Conservation (phyloP, 306 rosid genomes). For the Ammopiptanthus mongolicus region DNA sequence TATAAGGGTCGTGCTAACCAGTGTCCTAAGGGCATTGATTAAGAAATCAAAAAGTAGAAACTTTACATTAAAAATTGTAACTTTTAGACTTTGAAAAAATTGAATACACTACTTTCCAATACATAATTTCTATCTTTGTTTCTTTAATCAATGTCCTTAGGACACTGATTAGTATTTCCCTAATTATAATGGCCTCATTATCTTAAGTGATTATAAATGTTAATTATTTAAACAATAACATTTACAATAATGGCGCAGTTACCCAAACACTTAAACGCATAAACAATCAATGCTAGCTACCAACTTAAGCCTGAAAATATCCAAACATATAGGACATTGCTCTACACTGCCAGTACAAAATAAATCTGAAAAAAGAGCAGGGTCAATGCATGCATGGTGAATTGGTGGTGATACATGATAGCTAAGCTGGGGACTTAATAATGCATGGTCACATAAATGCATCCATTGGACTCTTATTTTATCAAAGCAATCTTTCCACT, state of each 20-base stretch:
- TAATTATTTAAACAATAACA: too few species aligned
- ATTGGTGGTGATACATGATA: not conserved
- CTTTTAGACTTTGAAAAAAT: too few species aligned
- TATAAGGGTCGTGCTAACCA: too few species aligned
- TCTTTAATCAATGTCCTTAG: too few species aligned
- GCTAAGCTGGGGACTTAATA: not conserved
- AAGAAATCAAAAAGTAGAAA: too few species aligned
- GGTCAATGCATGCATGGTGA: slow-evolving; percentile 3
- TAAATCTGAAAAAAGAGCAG: not conserved
- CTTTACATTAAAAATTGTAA: too few species aligned
- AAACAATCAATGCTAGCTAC: not conserved
- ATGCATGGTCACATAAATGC: slow-evolving; percentile 12
- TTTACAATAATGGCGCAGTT: not conserved
- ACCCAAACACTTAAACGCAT: not conserved
- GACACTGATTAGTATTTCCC: too few species aligned
- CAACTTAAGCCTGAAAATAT: not conserved
- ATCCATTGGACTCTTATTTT: not conserved
- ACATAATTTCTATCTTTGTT: too few species aligned
- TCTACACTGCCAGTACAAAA: not conserved
- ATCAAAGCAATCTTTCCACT: not conserved
- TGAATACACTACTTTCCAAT: too few species aligned
- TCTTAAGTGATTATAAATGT: too few species aligned
- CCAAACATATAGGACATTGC: not conserved
- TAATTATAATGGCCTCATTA: too few species aligned
- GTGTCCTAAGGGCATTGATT: too few species aligned